A percentile compares a stretch with the other conserved stretches of the same genome.
phyloP scores from a whole-genome alignment of 1,284 basidiomycete species.

The Ceratorhiza oryzae-sativae region DNA sequence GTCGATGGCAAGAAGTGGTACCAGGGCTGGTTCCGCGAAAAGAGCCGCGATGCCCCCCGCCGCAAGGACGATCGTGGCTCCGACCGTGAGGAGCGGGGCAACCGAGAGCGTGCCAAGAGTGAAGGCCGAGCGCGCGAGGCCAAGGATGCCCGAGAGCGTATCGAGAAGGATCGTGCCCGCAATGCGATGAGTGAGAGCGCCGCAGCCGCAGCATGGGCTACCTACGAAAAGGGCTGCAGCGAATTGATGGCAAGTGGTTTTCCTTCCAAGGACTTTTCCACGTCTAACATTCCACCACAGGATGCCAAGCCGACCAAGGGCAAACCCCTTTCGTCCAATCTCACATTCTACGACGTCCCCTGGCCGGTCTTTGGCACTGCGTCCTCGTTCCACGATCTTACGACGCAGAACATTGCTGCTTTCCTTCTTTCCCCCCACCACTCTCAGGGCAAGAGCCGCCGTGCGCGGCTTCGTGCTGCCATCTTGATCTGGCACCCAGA shows the following conservation, averaged over 20 bases:
- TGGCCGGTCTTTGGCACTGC: constrained; percentile 40
- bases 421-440: constrained; percentile 40
- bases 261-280: not conserved
- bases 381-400: constrained; percentile 31
- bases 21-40: constrained; percentile 30
- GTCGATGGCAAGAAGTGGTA: constrained; percentile 32
- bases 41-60: constrained; percentile 24
- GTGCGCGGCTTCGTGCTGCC: constrained; percentile 39
- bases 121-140: constrained; percentile 24
- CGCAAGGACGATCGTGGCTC: constrained; percentile 28
- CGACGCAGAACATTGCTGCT: constrained; percentile 35
- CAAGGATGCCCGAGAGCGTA: constrained; percentile 29
- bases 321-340: constrained; percentile 16
- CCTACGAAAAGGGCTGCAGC: constrained; percentile 19
- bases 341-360: constrained; percentile 40
- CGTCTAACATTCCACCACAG: constrained; percentile 11
- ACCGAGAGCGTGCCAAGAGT: constrained; percentile 21
- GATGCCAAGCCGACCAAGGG: constrained; percentile 30
- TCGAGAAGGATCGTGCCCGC: constrained; percentile 28
- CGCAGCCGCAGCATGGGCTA: constrained; percentile 1
- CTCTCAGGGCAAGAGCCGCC: constrained; percentile 39
- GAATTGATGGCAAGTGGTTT: constrained; percentile 29
- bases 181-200: not conserved
- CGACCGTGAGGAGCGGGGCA: constrained; percentile 31
- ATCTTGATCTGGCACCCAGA: constrained; percentile 42